Conservation (phyloP, 768 basidiomycete genomes). For the Leccinellum rugosiceps region DNA sequence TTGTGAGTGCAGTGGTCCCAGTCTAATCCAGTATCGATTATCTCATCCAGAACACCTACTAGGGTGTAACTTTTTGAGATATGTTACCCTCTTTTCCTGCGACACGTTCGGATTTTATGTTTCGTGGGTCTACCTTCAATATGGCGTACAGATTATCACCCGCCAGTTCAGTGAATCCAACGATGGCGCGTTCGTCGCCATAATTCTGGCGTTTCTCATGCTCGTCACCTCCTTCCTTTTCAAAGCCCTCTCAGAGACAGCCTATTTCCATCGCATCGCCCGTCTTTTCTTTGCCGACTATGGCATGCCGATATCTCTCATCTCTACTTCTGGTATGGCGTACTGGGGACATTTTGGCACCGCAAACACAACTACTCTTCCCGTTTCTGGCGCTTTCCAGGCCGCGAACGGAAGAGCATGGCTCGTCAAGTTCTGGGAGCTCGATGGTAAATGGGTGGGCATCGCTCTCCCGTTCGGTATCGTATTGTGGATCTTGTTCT, state of each 20-base stretch:
- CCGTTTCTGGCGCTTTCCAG: slow-evolving; percentile 64
- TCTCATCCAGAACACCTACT: slow-evolving; percentile 25
- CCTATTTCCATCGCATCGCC: slow-evolving; percentile 70
- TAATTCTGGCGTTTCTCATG: slow-evolving; percentile 77
- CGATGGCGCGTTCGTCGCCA: slow-evolving; percentile 56
- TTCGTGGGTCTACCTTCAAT: slow-evolving; percentile 86
- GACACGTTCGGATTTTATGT: slow-evolving; percentile 94
- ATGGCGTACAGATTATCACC: slow-evolving; percentile 81
- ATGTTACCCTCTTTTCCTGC: slow-evolving; percentile 87
- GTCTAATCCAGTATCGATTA: not conserved
- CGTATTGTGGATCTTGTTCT: slow-evolving; percentile 86
- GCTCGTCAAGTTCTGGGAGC: slow-evolving; percentile 87
- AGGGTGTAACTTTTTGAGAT: slow-evolving; percentile 84
- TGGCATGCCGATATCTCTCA: slow-evolving; percentile 84
- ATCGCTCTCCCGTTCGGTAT: slow-evolving; percentile 88
- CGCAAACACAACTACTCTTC: slow-evolving; percentile 62
- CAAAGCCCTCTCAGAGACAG: slow-evolving; percentile 56
- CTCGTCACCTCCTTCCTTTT: slow-evolving; percentile 73
- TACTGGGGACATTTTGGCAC: slow-evolving; percentile 81
- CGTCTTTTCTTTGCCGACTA: slow-evolving; percentile 81
- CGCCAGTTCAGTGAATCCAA: slow-evolving; percentile 53
- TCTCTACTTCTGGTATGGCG: slow-evolving; percentile 72
- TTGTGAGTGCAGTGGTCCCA: slow-evolving; percentile 42
- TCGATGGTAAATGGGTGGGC: slow-evolving; percentile 86
- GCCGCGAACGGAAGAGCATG: slow-evolving; percentile 72